Evolutionary conservation across 2,329 filamentous ascomycete genomes (phyloP), one percentile per base, ranked within the genome.

Genomic region (Ilyonectria robusta): DNA sequence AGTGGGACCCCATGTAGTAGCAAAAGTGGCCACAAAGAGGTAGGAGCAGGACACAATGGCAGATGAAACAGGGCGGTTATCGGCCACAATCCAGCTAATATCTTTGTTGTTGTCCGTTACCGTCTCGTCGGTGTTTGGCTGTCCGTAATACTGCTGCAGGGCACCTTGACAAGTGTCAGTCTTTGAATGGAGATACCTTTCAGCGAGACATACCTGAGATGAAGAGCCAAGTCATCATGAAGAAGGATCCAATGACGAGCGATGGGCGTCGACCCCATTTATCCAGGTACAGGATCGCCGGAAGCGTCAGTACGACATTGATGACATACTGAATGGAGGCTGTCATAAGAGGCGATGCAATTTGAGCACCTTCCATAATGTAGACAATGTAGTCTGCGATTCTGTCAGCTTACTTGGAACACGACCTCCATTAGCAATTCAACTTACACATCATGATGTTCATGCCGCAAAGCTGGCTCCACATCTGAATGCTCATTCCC

Each of bases 11-110:
- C 81, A 83, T 4, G 81, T 84, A 1, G 80, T 74, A 1, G 79
- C 78, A 66, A 79, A 81, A 0, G 79, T 78, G 1, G 87, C 86
- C 8, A 90, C 87, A 65, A 90, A 88, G 40, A 88, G 85, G 72
- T 91, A 92, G 0, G 88, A 91, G 70, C 86, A 89, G 2, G 89
- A 87, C 64, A 92, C 71, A 6, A 94, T 86, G 17, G 85, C 91
- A 56, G 87, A 87, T 2, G 90, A 90, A 1, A 87, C 84, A 0
- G 84, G 76, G 3, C 83, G 80, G 70, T 88, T 85, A 63, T 84
- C 78, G 46, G 82, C 75, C 37, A 91, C 82, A 21, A 89, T 81
- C 88, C 88, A 91, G n/a, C 86, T 86, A 37, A 90, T 86, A 55
- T 85, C 81, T 19, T 78, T 77, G 70, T 85, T 84, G 19, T 75